Conservation (phyloP, 805 yeast species). For the Metschnikowia corniflorae region DNA sequence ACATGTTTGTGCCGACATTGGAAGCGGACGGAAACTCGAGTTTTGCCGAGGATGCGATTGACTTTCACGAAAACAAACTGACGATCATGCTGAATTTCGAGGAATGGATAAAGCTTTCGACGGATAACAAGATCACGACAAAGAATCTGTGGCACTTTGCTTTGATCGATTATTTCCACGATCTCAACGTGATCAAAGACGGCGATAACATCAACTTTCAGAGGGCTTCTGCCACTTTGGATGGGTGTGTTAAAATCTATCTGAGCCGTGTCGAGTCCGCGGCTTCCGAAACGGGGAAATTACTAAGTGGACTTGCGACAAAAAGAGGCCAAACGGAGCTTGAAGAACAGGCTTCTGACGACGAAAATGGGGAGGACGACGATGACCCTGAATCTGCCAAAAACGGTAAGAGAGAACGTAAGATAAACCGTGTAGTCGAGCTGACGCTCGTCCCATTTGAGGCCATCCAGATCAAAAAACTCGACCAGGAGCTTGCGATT, state of each 20-base stretch:
- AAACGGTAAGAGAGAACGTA: conserved; percentile 13
- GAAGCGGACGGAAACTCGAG: conserved; percentile 17
- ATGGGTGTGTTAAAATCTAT: conserved; percentile 92
- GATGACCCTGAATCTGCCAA: conserved; percentile 19
- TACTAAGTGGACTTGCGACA: conserved; percentile 68
- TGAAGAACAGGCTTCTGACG: conserved; percentile 20
- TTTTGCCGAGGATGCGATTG: conserved; percentile 36
- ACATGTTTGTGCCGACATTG: conserved; percentile 16
- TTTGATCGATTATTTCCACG: conserved; percentile 87
- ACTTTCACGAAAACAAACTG: conserved; percentile 40
- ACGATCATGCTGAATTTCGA: conserved; percentile 43
- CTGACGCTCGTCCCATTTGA: conserved; percentile 37
- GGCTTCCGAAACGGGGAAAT: conserved; percentile 82
- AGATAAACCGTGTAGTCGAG: conserved; percentile 21
- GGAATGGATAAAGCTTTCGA: conserved; percentile 48
- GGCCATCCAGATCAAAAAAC: conserved; percentile 47
- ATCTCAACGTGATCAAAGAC: conserved; percentile 67
- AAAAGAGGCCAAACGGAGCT: conserved; percentile 23
- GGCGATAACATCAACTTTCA: conserved; percentile 82
- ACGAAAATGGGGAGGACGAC: conserved; percentile 19
- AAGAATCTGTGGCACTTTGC: conserved; percentile 89
- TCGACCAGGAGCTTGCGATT: conserved; percentile 61
- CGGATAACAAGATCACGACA: conserved; percentile 67
- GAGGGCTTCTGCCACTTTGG: conserved; percentile 85
- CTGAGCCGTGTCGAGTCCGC: conserved; percentile 89